phyloP scores from a whole-genome alignment of 192 early-diverging fungal species.

The Coemansia sp. region DNA sequence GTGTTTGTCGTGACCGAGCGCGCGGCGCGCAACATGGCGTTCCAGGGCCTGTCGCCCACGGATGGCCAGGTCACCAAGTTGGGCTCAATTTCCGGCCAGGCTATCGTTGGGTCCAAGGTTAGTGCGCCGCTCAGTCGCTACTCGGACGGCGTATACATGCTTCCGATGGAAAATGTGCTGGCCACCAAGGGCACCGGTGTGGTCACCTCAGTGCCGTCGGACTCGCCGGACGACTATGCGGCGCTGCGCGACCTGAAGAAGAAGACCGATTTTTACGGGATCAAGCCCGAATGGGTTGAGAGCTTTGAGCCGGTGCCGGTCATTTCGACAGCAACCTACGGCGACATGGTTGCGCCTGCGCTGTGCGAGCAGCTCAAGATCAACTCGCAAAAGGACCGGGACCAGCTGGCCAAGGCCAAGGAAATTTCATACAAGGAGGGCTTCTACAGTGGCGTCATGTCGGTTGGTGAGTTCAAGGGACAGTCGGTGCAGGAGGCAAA shows the following conservation, averaged over 20 bases:
- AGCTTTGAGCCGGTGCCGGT: slow-evolving; percentile 80
- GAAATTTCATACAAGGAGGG: slow-evolving; percentile 96
- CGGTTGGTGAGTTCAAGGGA: slow-evolving; percentile 77
- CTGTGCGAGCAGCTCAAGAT: slow-evolving; percentile 92
- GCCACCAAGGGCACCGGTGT: slow-evolving; percentile 97
- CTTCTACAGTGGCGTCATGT: slow-evolving; percentile 88
- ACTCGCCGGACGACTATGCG: slow-evolving; percentile 96
- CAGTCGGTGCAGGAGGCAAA: slow-evolving; percentile 90
- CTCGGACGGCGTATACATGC: slow-evolving; percentile 74
- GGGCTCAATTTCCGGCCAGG: slow-evolving; percentile 69
- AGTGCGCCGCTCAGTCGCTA: slow-evolving; percentile 81
- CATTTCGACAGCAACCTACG: slow-evolving; percentile 80
- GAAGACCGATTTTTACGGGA: slow-evolving; percentile 89
- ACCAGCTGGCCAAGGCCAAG: slow-evolving; percentile 89
- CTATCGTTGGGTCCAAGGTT: slow-evolving; percentile 84
- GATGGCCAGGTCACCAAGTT: slow-evolving; percentile 68
- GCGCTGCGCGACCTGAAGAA: slow-evolving; percentile 89
- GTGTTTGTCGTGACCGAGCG: slow-evolving; percentile 88
- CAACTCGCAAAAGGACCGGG: slow-evolving; percentile 92
- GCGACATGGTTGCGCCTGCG: slow-evolving; percentile 77
- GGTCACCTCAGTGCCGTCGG: slow-evolving; percentile 97
- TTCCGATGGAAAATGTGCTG: slow-evolving; percentile 96
- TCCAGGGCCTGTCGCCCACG: slow-evolving; percentile 75
- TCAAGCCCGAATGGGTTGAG: slow-evolving; percentile 82
- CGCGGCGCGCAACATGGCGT: slow-evolving; percentile 96